Evolutionary conservation across 2,329 filamentous ascomycete genomes (phyloP), one percentile per base, ranked within the genome.

Genomic region (Xylariales sp.): DNA sequence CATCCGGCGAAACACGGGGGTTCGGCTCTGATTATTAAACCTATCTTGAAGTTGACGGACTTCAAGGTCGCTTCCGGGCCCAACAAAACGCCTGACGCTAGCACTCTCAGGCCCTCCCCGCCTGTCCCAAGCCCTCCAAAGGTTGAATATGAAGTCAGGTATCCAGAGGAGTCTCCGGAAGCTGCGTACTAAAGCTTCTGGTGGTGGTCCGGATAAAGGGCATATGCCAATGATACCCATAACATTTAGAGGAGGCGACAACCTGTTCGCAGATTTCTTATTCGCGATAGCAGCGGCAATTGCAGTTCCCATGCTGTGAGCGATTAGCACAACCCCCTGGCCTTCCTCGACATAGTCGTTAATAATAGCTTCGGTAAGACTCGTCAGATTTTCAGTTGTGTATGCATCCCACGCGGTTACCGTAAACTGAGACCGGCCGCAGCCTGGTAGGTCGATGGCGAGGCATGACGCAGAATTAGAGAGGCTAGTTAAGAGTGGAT

Each of bases 301-400:
- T 3, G 92, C 92, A 66, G 92, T 94, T 6, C 96, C 96, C 88
- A 97, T 91, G 77, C 93, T 97, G 76, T 99, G 96, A 1, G 91
- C 93, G 67, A 98, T 88, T 36, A 97, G 79, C 23, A 97, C 86
- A 14, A 97, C 86, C 3, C 89, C 87, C 78, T 97, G 94, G 0
- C 87, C 83, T 50, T 85, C 86, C 71, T 92, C 89, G 48, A 91
- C 88, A 75, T 95, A 88, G 53, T 89, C 85, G 46, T 93, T 87
- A 67, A 98, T 94, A 39, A 93, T 87, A 1, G 84, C 85, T 64
- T 90, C 90, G 14, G 97, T 83, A 10, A 99, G 83, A 72, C 93
- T 91, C 3, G 87, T 88, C 30, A 98, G 83, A 1, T 92, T 89
- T 48, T 93, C 88, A 0, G 90, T 89, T 0, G 88, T 90, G 78